phyloP scores from a whole-genome alignment of 176 grass and related monocot species.

The Musa troglodytarum region DNA sequence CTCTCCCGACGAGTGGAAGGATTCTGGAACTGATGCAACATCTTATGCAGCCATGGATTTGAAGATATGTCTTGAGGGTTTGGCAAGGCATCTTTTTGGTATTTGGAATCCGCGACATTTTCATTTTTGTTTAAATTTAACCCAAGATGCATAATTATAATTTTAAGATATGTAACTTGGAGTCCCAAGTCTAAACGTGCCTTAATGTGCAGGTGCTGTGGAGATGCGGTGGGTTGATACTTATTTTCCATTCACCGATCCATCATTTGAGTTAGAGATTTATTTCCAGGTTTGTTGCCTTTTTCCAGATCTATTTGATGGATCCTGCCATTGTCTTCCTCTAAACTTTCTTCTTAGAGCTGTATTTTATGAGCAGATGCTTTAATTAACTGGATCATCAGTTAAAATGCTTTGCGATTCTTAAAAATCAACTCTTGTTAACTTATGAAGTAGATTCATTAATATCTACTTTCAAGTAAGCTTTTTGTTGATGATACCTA shows the following conservation, averaged over 20 bases:
- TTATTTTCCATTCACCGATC: slow-evolving; percentile 95
- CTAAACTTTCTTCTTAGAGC: neutral
- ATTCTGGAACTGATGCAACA: slow-evolving; percentile 67
- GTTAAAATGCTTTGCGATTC: neutral
- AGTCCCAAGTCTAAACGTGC: neutral
- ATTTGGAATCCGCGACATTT: slow-evolving; percentile 2
- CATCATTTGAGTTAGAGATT: slow-evolving; percentile 96
- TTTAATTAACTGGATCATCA: neutral
- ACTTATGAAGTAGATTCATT: neutral
- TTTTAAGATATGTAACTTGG: neutral
- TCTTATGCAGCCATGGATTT: slow-evolving; percentile 70
- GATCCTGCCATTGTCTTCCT: neutral
- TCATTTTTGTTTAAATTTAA: slow-evolving; percentile 1
- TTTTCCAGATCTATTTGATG: neutral
- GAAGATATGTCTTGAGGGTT: slow-evolving; percentile 81
- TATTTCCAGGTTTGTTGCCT: slow-evolving; percentile 71
- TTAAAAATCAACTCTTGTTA: neutral
- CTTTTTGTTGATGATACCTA: no score
- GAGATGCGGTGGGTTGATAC: slow-evolving; percentile 99
- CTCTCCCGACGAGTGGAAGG: slow-evolving; percentile 71
- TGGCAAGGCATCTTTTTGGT: slow-evolving; percentile 92
- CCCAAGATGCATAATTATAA: neutral
- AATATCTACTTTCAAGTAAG: no score
- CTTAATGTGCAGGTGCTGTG: slow-evolving; percentile 58
- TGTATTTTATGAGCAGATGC: neutral